A percentile compares a stretch with the other conserved stretches of the same genome.
Conservation (phyloP, 306 rosid genomes). For the Ormosia emarginata region DNA sequence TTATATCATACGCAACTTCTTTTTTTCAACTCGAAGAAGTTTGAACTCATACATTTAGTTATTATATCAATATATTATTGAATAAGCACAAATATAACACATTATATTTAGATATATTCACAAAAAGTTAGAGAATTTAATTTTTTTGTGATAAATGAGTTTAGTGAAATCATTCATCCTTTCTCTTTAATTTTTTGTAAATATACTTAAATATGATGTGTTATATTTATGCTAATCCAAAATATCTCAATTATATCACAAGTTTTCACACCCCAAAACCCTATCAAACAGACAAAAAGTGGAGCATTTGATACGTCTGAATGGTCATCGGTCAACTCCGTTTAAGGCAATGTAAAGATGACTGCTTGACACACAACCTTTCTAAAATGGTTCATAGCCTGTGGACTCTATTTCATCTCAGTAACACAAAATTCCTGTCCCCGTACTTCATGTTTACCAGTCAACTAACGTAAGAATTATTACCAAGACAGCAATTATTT, state of each 20-base stretch:
- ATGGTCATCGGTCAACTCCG: not conserved
- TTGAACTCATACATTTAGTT: not conserved
- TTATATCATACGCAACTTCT: not conserved
- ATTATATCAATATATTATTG: no score
- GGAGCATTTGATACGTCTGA: not conserved
- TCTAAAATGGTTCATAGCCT: not conserved
- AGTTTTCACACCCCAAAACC: not conserved
- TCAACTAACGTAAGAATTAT: not conserved
- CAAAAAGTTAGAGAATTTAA: no score
- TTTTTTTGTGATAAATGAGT: no score
- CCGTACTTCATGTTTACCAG: not conserved
- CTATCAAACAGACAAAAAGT: conserved; percentile 21
- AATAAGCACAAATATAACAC: no score
- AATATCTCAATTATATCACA: no score
- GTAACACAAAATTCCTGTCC: not conserved
- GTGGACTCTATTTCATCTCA: conserved; percentile 3
- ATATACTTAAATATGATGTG: no score
- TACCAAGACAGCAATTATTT: not conserved
- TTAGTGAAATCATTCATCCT: no score
- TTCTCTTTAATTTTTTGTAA: no score
- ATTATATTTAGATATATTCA: no score
- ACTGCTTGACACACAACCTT: not conserved
- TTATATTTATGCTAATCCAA: no score
- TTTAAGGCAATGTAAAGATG: not conserved
- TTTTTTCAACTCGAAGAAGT: not conserved